Conservation (phyloP, 345 rosid genomes). For the Xanthoceras sorbifolium region DNA sequence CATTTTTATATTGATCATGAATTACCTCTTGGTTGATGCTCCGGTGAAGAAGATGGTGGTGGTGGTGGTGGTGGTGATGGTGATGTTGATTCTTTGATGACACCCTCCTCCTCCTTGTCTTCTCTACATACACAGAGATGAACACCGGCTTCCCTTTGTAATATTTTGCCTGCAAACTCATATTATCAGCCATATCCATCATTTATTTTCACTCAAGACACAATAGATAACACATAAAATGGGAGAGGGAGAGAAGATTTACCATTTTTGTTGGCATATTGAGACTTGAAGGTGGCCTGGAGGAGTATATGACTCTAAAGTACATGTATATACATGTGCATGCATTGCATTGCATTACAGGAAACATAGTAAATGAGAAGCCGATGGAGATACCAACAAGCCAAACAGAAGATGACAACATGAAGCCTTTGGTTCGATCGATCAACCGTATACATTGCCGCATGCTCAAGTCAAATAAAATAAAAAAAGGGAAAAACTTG, state of each 20-base stretch:
- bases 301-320: neutral
- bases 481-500: too few species aligned
- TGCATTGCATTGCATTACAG: neutral
- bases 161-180: conserved; percentile 39
- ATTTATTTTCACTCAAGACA: neutral
- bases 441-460: neutral
- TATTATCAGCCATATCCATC: neutral
- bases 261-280: conserved; percentile 34
- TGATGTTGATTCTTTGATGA: conserved; percentile 12
- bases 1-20: neutral
- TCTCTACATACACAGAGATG: conserved; percentile 45
- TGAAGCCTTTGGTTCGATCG: conserved; percentile 10
- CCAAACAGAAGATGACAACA: conserved; percentile 3
- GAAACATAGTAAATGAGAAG: neutral
- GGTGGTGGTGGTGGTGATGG: conserved; percentile 22
- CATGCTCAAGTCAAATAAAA: neutral
- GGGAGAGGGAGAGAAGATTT: neutral
- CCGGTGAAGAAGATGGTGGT: conserved; percentile 20
- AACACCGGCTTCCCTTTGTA: conserved; percentile 37
- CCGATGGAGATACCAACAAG: neutral
- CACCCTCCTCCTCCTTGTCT: conserved; percentile 26
- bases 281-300: neutral
- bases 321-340: neutral
- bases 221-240: neutral
- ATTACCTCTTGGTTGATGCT: conserved; percentile 11